Base-by-base conservation (phyloP, 75 land plant genomes). In the Cryptomeria japonica region DNA sequence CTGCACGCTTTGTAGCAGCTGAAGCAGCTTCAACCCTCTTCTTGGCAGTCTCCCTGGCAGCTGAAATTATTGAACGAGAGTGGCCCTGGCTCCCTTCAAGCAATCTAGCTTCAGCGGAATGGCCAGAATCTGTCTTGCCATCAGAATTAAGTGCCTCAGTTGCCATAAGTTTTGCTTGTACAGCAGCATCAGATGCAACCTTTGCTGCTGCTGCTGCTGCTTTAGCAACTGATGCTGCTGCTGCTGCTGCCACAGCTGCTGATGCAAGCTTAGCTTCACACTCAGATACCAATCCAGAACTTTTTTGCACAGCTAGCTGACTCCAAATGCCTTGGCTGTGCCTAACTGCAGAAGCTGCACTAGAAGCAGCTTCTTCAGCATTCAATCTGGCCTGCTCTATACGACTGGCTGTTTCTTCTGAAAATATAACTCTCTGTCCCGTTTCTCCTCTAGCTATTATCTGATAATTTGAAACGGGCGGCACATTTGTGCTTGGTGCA, bases 191-290 rank as follows among this genome's bases (percentile, higher is more conserved):
- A 78, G 91, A 91, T 86, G 98, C 98, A 88, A 95, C 87, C 89
- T 91, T 92, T 34, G 98, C 98, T 88, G 96, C 96, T 58, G 95
- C 96, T 46, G 98, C 95, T 32, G 98, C 98, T 16, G 98, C 96
- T 88, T 92, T 95, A 89, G 98, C 96, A 86, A 96, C 97, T 58
- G 97, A 92, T 61, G 95, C 98, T 83, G 98, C 97, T 2, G 98
- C 95, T 28, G 94, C 92, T 56, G 92, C 88, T 19, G 98, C 95
- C 84, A 91, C 93, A 83, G 95, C 95, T 38, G 98, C 93, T 88
- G 97, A 93, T 83, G 96, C 94, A 70, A 96, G 84, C 55, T 93
- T 88, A 37, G 89, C 80, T 88, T 94, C 96, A 86, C 73, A 83
- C 13, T 93, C 94, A n/a, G 90, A 83, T n/a, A 84, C 68, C 38